These are phyloP conservation scores for Lentinus brumalis DNA, from an alignment of 768 basidiomycete species.

Conservation along the genomic window DNA sequence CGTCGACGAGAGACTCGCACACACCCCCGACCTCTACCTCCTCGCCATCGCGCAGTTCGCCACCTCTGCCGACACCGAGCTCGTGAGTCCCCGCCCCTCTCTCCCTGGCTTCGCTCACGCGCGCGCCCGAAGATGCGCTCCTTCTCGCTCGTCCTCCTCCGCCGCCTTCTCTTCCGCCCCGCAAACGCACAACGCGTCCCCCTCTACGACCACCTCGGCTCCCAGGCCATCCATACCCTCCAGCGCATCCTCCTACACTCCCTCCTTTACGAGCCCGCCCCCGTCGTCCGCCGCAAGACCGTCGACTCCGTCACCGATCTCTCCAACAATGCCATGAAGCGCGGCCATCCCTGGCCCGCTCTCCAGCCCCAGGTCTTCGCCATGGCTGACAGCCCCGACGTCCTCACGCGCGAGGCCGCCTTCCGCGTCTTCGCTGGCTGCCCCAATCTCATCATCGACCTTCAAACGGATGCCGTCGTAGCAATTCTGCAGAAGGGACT, in stretches of 20 bases:
- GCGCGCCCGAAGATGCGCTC: conserved; percentile 67
- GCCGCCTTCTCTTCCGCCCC: conserved; percentile 73
- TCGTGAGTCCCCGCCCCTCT: conserved; percentile 49
- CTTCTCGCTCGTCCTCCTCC: conserved; percentile 79
- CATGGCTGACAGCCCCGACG: conserved; percentile 51
- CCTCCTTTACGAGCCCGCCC: conserved; percentile 58
- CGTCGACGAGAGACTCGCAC: conserved; percentile 77
- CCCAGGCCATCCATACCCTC: conserved; percentile 63
- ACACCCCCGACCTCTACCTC: conserved; percentile 78
- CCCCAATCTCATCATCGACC: conserved; percentile 75
- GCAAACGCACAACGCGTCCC: conserved; percentile 39
- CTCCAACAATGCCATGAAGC: conserved; percentile 70
- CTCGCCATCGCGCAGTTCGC: conserved; percentile 81
- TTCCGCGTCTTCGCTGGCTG: conserved; percentile 74
- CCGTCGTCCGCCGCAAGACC: conserved; percentile 65
- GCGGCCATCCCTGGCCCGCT: conserved; percentile 82
- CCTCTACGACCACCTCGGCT: conserved; percentile 76
- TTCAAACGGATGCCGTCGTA: conserved; percentile 71
- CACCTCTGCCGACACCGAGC: conserved; percentile 74
- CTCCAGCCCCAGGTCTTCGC: conserved; percentile 71
- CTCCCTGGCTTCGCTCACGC: not conserved
- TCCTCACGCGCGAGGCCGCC: conserved; percentile 42
- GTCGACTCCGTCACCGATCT: conserved; percentile 79
- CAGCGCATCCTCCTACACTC: conserved; percentile 75
- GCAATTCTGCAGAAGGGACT: conserved; percentile 68